phyloP scores from a whole-genome alignment of 78 protist genomes.

The Polysphondylium violaceum region DNA sequence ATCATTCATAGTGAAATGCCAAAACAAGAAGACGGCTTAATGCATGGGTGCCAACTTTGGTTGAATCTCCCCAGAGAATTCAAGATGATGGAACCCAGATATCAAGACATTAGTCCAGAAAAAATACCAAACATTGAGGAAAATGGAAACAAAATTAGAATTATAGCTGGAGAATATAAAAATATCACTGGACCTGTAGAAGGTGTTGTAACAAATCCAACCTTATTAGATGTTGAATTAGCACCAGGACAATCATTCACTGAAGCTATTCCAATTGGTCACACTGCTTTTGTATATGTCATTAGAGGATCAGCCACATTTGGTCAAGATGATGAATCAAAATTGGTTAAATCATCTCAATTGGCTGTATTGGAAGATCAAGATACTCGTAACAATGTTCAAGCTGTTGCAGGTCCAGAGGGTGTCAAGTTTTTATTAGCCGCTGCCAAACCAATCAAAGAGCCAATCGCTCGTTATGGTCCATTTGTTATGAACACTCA shows the following conservation, averaged over 20 bases:
- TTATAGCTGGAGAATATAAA: slow-evolving; percentile 65
- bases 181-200: slow-evolving; percentile 23
- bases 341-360: neutral
- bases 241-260: slow-evolving; percentile 5
- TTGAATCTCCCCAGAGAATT: slow-evolving; percentile 77
- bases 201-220: slow-evolving; percentile 19
- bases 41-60: slow-evolving; percentile 88
- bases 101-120: slow-evolving; percentile 68
- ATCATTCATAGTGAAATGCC: slow-evolving; percentile 88
- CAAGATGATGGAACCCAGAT: slow-evolving; percentile 88
- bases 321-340: slow-evolving; percentile 15
- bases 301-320: slow-evolving; percentile 39
- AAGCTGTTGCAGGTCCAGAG: slow-evolving; percentile 18
- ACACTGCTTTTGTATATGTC: slow-evolving; percentile 50
- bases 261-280: slow-evolving; percentile 29
- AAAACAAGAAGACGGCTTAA: slow-evolving; percentile 2
- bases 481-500: slow-evolving; percentile 93
- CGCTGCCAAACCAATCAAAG: slow-evolving; percentile 80
- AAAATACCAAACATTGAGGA: slow-evolving; percentile 26
- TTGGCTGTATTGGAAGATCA: slow-evolving; percentile 33
- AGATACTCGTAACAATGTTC: neutral
- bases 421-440: slow-evolving; percentile 69
- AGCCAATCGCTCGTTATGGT: slow-evolving; percentile 85
- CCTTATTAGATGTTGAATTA: slow-evolving; percentile 30
- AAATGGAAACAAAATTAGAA: neutral